Evolutionary conservation across 106 monocot genomes (phyloP).

Genomic region (Hemerocallis citrina): DNA sequence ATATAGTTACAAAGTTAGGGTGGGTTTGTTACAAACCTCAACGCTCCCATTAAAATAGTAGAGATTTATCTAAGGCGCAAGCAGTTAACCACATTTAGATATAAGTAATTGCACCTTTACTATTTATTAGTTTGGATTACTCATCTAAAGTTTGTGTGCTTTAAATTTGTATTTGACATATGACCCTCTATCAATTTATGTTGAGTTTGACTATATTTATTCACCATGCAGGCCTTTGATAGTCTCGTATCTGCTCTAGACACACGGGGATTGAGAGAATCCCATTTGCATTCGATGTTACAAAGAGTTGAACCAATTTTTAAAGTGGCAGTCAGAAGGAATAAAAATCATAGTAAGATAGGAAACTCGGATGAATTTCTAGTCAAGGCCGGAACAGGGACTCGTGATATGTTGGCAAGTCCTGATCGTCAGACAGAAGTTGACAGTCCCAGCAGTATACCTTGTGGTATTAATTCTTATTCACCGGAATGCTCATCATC

Average conservation of each 20-base stretch:
- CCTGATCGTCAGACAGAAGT: constrained; percentile 29
- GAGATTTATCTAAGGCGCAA: too few species aligned
- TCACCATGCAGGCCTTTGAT: constrained; percentile 69
- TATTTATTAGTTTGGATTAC: not conserved
- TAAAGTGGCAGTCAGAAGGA: constrained; percentile 60
- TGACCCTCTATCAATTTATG: not conserved
- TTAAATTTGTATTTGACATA: too few species aligned
- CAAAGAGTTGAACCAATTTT: constrained; percentile 74
- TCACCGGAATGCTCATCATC: constrained; percentile 37
- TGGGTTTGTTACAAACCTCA: too few species aligned
- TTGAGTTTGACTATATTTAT: not conserved
- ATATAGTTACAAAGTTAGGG: too few species aligned
- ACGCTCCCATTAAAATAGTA: too few species aligned
- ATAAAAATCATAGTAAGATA: constrained; percentile 6
- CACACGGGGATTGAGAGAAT: constrained; percentile 86
- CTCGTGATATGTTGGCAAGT: constrained; percentile 26
- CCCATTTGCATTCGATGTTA: constrained; percentile 90
- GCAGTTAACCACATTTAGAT: too few species aligned
- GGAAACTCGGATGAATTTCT: constrained; percentile 1
- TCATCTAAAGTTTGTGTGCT: not conserved
- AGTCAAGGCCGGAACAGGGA: constrained; percentile 15
- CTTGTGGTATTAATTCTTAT: constrained; percentile 33
- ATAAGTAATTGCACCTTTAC: too few species aligned
- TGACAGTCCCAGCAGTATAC: constrained; percentile 59
- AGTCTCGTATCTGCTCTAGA: constrained; percentile 63